These are phyloP conservation scores for Scorias spongiosa DNA, from an alignment of 2,329 filamentous ascomycete species.

Conservation along the genomic window DNA sequence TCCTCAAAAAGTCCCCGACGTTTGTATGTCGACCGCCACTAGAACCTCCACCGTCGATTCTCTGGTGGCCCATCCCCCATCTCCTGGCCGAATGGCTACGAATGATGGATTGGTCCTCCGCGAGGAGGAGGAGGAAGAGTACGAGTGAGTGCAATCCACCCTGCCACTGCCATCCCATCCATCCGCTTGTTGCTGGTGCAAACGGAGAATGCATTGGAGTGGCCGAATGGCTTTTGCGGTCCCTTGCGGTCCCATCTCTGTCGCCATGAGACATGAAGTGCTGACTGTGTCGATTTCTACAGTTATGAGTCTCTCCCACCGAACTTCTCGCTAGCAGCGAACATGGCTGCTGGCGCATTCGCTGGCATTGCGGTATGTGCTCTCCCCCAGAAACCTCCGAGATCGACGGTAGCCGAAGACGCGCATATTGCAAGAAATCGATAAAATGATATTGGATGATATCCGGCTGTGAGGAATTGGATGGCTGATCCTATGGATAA, in stretches of 20 bases:
- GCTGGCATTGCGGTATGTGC: constrained; percentile 80
- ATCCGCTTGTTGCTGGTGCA: too few species aligned
- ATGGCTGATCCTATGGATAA: not conserved
- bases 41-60: constrained; percentile 4
- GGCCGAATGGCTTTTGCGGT: not conserved
- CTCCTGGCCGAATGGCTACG: constrained; percentile 12
- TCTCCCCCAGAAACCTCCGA: not conserved
- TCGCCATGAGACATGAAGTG: not conserved
- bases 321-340: constrained; percentile 85
- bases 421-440: too few species aligned
- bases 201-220: not conserved
- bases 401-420: too few species aligned
- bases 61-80: constrained; percentile 6
- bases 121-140: constrained; percentile 19
- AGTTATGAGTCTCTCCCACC: constrained; percentile 87
- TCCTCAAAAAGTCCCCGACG: too few species aligned
- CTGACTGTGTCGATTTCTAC: constrained; percentile 2
- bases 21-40: constrained; percentile 5
- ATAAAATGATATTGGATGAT: too few species aligned
- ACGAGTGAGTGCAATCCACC: constrained; percentile 15
- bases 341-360: constrained; percentile 93
- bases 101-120: constrained; percentile 16
- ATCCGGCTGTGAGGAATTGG: too few species aligned
- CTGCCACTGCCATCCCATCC: too few species aligned
- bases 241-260: not conserved